Conservation (phyloP, 768 basidiomycete genomes). For the Fomitopsis serialis region DNA sequence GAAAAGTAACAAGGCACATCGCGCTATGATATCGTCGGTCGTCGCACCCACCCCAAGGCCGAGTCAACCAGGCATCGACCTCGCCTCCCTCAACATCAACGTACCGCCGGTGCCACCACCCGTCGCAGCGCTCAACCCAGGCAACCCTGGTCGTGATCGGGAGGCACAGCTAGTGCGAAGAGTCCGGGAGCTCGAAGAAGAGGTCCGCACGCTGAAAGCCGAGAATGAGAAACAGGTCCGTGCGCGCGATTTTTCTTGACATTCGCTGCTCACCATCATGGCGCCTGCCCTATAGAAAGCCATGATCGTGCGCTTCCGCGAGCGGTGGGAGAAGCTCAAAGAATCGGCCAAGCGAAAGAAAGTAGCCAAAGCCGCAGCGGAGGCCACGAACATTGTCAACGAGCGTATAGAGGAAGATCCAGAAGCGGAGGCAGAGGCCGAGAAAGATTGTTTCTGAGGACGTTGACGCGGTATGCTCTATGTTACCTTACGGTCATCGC, state of each 20-base stretch:
- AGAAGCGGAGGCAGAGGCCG: constrained; percentile 57
- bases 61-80: constrained; percentile 38
- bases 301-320: constrained; percentile 78
- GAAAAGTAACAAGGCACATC: constrained; percentile 54
- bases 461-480: neutral
- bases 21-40: constrained; percentile 68
- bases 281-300: constrained; percentile 48
- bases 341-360: constrained; percentile 85
- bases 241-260: constrained; percentile 2
- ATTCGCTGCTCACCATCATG: constrained; percentile 2
- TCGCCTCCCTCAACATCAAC: constrained; percentile 54
- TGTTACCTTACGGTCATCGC: neutral
- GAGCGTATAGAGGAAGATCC: constrained; percentile 69
- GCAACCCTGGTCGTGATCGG: constrained; percentile 46
- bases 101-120: constrained; percentile 42
- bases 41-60: constrained; percentile 36
- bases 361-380: constrained; percentile 58
- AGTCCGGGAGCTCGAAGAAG: constrained; percentile 77
- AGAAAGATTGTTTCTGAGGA: constrained; percentile 17
- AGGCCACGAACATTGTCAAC: constrained; percentile 41
- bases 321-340: constrained; percentile 87
- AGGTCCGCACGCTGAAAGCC: constrained; percentile 49
- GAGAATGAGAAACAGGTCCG: constrained; percentile 84
- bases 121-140: constrained; percentile 43
- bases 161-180: constrained; percentile 44